Evolutionary conservation across 2,329 filamentous ascomycete species (phyloP).

Genomic region (Parafenestella ontariensis): DNA sequence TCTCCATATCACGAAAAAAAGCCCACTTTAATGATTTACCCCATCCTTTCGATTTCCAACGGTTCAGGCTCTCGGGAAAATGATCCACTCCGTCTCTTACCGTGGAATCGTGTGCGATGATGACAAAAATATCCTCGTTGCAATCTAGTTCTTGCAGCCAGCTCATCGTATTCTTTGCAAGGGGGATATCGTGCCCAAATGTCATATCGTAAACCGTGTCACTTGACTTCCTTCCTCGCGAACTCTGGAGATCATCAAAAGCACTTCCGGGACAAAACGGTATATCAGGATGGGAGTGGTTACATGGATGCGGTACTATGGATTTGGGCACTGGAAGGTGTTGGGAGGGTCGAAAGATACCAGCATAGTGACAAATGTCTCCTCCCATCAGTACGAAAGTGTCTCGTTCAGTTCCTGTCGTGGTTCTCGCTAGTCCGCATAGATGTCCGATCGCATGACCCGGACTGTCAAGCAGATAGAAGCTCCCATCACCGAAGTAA

Average conservation of each 20-base stretch:
- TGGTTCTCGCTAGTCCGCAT: conserved; percentile 58
- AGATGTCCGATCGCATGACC: conserved; percentile 62
- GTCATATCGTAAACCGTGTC: conserved; percentile 25
- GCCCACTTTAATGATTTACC: conserved; percentile 31
- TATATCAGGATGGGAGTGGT: conserved; percentile 2
- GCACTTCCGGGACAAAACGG: conserved; percentile 25
- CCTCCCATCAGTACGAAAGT: conserved; percentile 39
- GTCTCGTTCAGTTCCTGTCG: conserved; percentile 5
- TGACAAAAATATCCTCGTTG: conserved; percentile 31
- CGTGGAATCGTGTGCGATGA: conserved; percentile 38
- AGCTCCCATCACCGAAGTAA: conserved; percentile 63
- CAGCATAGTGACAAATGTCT: conserved; percentile 36
- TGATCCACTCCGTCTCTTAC: conserved; percentile 31
- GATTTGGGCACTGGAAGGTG: conserved; percentile 25
- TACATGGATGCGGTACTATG: conserved; percentile 27
- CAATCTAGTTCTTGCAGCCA: conserved; percentile 32
- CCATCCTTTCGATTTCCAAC: conserved; percentile 35
- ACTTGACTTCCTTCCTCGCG: conserved; percentile 10
- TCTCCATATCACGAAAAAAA: conserved; percentile 32
- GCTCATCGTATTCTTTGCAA: conserved; percentile 26
- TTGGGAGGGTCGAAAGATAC: conserved; percentile 33
- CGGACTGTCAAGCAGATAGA: conserved; percentile 63
- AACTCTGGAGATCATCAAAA: conserved; percentile 24
- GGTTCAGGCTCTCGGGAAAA: conserved; percentile 32
- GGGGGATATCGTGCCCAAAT: conserved; percentile 24